phyloP scores from a whole-genome alignment of 2,329 filamentous ascomycete species.

The Nemania abortiva region DNA sequence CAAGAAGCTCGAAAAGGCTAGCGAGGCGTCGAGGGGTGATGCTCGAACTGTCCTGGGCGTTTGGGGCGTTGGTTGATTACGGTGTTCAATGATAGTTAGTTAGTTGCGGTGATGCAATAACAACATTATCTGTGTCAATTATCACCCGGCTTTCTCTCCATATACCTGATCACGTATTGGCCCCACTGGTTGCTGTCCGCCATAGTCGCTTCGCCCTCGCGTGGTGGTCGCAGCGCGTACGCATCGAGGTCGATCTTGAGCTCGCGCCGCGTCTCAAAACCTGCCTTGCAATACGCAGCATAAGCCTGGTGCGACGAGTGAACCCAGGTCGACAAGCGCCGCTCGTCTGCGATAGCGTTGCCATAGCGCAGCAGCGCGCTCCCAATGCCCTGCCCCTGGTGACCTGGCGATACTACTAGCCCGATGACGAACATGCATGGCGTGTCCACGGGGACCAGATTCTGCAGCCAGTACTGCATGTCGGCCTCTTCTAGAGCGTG shows the following conservation, averaged over 20 bases:
- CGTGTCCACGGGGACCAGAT: slow-evolving; percentile 26
- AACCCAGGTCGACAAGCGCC: slow-evolving; percentile 35
- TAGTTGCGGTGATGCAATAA: background rate
- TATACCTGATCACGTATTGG: slow-evolving; percentile 40
- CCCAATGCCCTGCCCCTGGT: slow-evolving; percentile 37
- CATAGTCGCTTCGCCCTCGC: slow-evolving; percentile 35
- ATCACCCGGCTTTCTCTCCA: slow-evolving; percentile 31
- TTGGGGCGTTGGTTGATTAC: slow-evolving; percentile 45
- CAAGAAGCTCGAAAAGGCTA: slow-evolving; percentile 51
- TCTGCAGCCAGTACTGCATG: slow-evolving; percentile 37
- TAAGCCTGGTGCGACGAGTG: slow-evolving; percentile 42
- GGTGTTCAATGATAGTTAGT: background rate
- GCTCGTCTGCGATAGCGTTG: slow-evolving; percentile 34
- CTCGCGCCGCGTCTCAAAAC: slow-evolving; percentile 34
- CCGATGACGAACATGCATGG: slow-evolving; percentile 37
- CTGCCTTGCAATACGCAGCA: slow-evolving; percentile 36
- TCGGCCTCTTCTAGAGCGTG: slow-evolving; percentile 38
- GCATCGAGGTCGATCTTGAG: slow-evolving; percentile 39
- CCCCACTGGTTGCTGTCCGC: slow-evolving; percentile 35
- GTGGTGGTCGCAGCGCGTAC: slow-evolving; percentile 38
- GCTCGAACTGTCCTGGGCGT: slow-evolving; percentile 46
- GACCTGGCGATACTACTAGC: slow-evolving; percentile 32
- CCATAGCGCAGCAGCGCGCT: slow-evolving; percentile 34
- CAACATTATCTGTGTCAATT: no score
- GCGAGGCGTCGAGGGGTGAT: slow-evolving; percentile 25